These are phyloP conservation scores for Desmodesmus armatus DNA, from an alignment of 139 green algal species.

Conservation along the genomic window DNA sequence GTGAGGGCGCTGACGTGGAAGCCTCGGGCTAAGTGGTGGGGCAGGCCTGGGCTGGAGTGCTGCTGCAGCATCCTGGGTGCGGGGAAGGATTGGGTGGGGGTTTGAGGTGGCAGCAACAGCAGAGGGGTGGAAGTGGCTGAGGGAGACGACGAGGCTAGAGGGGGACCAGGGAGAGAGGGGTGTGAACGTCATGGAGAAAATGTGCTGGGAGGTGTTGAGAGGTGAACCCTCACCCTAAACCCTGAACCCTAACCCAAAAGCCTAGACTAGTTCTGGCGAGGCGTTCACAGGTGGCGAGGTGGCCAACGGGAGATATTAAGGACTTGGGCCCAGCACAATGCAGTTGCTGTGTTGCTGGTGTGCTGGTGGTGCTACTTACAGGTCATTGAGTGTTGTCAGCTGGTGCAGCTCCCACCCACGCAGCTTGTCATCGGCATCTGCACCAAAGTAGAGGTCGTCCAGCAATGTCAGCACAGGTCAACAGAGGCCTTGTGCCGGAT, in stretches of 20 bases:
- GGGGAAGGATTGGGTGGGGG: not conserved
- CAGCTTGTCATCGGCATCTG: slow-evolving; percentile 19
- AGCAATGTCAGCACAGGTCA: not conserved
- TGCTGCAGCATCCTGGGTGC: slow-evolving; percentile 19
- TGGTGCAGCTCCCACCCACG: slow-evolving; percentile 36
- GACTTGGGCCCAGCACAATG: not conserved
- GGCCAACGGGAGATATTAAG: not conserved
- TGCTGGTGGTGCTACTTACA: slow-evolving; percentile 9
- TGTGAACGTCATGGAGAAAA: not conserved
- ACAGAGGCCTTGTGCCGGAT: not conserved
- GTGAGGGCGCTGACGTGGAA: not conserved
- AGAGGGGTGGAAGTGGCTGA: not conserved
- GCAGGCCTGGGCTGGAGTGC: slow-evolving; percentile 3
- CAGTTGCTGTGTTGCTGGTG: not conserved
- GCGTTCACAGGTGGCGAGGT: not conserved
- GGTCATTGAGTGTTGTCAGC: slow-evolving; percentile 1
- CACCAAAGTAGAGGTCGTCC: not conserved
- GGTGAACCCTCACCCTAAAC: too few species aligned
- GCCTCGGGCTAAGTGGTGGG: not conserved
- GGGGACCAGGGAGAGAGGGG: not conserved
- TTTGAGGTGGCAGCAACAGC: not conserved
- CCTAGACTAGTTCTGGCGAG: not conserved
- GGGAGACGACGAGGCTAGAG: not conserved
- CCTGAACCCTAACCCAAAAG: not conserved
- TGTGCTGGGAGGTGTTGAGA: not conserved